Evolutionary conservation across 495 filamentous ascomycete species (phyloP).

Genomic region (Diplogelasinospora grovesii): DNA sequence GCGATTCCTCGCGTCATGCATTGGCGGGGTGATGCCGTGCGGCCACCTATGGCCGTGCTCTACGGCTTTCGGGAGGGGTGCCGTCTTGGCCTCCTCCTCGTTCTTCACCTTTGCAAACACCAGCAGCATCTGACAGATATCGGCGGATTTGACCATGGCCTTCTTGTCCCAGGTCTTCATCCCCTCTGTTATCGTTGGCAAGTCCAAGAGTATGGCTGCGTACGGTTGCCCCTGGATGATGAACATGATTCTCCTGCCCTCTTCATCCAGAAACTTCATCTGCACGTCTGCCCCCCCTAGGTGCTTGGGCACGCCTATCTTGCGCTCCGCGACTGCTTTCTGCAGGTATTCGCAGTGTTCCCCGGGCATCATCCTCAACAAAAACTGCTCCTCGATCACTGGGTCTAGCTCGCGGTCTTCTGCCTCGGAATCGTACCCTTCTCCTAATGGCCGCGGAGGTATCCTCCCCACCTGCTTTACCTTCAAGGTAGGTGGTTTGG

Average conservation of each 20-base stretch:
- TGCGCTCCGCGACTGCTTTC: constrained; percentile 61
- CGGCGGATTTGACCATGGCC: constrained; percentile 85
- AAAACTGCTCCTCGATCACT: constrained; percentile 76
- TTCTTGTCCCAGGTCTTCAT: constrained; percentile 96
- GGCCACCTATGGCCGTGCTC: constrained; percentile 68
- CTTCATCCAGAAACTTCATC: constrained; percentile 70
- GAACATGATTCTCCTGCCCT: constrained; percentile 67
- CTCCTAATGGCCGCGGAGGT: constrained; percentile 61
- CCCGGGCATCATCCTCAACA: constrained; percentile 82
- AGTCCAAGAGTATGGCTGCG: constrained; percentile 75
- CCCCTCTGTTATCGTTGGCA: constrained; percentile 86
- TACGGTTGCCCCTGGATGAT: constrained; percentile 64
- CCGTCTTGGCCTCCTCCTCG: constrained; percentile 67
- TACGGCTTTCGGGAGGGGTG: constrained; percentile 58
- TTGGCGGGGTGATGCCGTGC: constrained; percentile 86
- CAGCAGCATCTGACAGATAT: constrained; percentile 92
- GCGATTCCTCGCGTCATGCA: constrained; percentile 77
- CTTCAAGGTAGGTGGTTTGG: constrained; percentile 13
- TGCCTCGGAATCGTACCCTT: constrained; percentile 96
- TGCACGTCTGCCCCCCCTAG: constrained; percentile 63
- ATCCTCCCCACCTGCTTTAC: constrained; percentile 45
- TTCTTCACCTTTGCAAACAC: constrained; percentile 63
- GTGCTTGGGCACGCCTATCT: constrained; percentile 54
- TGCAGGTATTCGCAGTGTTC: constrained; percentile 77
- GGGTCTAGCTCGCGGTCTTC: constrained; percentile 85